These are phyloP conservation scores for Backusella morwellensis DNA, from an alignment of 192 early-diverging fungal species.

Conservation along the genomic window DNA sequence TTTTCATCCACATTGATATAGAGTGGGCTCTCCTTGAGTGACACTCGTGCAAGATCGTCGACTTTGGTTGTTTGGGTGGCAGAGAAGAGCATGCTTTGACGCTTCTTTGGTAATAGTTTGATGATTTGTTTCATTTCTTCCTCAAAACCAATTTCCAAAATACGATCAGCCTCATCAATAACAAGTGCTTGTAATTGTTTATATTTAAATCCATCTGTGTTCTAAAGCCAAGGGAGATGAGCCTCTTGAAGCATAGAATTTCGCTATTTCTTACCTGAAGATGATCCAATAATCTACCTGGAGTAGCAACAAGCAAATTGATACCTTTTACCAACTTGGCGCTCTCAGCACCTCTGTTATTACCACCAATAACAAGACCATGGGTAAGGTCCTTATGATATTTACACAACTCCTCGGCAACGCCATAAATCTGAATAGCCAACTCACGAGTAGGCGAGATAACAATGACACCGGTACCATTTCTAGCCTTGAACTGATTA, in stretches of 20 bases:
- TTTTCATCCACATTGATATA: conserved; percentile 99
- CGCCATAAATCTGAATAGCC: conserved; percentile 98
- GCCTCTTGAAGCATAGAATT: too few species aligned
- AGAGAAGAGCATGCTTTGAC: conserved; percentile 98
- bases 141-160: conserved; percentile 97
- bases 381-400: conserved; percentile 93
- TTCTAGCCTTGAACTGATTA: conserved; percentile 95
- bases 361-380: conserved; percentile 98
- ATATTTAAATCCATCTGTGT: conserved; percentile 93
- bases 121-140: conserved; percentile 99
- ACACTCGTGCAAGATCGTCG: conserved; percentile 96
- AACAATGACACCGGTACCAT: conserved; percentile 91
- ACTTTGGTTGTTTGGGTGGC: conserved; percentile 99
- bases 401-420: conserved; percentile 92
- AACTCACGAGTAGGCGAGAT: conserved; percentile 98
- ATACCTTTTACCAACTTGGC: conserved; percentile 96
- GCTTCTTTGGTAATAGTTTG: conserved; percentile 87
- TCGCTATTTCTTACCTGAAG: conserved; percentile 60
- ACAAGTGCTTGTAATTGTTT: conserved; percentile 93
- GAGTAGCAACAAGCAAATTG: conserved; percentile 94
- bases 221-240: conserved; percentile 40
- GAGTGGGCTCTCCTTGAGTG: conserved; percentile 91
- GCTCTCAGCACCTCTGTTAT: conserved; percentile 93
- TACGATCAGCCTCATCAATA: conserved; percentile 98
- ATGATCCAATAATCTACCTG: conserved; percentile 97